Base-by-base conservation (phyloP, 2,329 filamentous ascomycete genomes). In the Colletotrichum lindemuthianum region DNA sequence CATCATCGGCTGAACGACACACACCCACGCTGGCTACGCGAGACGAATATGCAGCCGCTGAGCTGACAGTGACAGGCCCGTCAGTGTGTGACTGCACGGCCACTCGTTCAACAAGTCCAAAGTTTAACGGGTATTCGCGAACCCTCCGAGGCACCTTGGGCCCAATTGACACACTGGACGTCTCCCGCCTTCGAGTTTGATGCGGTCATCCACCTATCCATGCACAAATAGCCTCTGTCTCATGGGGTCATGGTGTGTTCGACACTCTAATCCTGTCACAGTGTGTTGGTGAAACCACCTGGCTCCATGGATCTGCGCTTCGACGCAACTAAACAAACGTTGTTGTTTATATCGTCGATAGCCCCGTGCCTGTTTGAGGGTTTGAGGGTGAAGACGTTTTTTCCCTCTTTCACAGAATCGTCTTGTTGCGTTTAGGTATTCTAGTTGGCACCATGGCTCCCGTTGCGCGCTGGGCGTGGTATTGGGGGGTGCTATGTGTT, bases 141-240 rank as follows among this genome's bases (percentile, higher is more conserved):
- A 24, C 24, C 24, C 24, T 24, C 24, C 24, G 24, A 24, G 24
- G 24, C 24, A 24, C 24, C 1, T 24, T 24, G 24, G 24, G 24
- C 24, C 24, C 24, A 24, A 24, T 24, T 4, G 24, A 24, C 5
- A 24, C 24, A 24, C 24, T 24, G 24, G 24, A 24, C 24, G 24
- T 24, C 24, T 24, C 24, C 24, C 24, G 24, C 24, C 24, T 24
- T 24, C 24, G 24, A 24, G 3, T 16, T 8, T 32, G 10, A 54
- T 43, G 6, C 44, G 16, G 44, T 47, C 51, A 43, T 52, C 51
- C 40, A 37, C 40, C 49, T 45, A 65, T 63, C 63, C 45, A 65
- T 57, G 63, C 63, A 51, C 15, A 65, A 63, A 57, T 63, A 65
- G 16, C 51, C 63, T 63, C 63, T 63, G 63, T 63, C 58, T 63